Conservation (phyloP, 2,329 filamentous ascomycete genomes). For the Rutstroemia sp. region DNA sequence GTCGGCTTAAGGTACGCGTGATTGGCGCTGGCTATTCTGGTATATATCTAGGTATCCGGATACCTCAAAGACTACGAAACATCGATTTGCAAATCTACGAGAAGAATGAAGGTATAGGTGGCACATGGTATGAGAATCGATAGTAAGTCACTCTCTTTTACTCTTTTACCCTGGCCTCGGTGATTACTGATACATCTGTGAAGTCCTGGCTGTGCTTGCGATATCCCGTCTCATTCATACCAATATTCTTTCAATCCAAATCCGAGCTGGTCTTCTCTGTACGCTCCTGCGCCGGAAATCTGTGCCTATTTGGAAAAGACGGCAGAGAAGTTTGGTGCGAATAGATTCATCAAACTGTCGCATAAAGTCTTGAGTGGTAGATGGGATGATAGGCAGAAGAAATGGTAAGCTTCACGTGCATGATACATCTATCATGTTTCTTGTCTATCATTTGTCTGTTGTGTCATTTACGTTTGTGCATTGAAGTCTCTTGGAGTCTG, state of each 20-base stretch:
- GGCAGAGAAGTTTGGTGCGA: conserved; percentile 58
- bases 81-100: conserved; percentile 40
- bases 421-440: not conserved
- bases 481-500: no score
- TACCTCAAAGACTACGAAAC: conserved; percentile 25
- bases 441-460: not conserved
- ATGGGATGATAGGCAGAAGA: conserved; percentile 45
- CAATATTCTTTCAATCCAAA: conserved; percentile 52
- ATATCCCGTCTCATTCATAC: not conserved
- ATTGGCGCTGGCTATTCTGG: conserved; percentile 30
- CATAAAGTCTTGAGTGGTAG: conserved; percentile 46
- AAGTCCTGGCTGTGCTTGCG: not conserved
- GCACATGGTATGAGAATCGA: conserved; percentile 47
- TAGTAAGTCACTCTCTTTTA: conserved; percentile 36
- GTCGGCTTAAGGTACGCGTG: conserved; percentile 25
- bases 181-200: conserved; percentile 31
- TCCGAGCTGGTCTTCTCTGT: conserved; percentile 60
- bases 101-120: conserved; percentile 45
- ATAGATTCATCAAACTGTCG: conserved; percentile 47
- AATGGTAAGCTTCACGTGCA: conserved; percentile 32
- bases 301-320: conserved; percentile 57
- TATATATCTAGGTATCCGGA: conserved; percentile 27
- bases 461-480: not conserved
- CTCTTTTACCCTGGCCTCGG: no score
- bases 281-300: conserved; percentile 62